phyloP scores from a whole-genome alignment of 1,139 yeast species.

The Pichia sp. region DNA sequence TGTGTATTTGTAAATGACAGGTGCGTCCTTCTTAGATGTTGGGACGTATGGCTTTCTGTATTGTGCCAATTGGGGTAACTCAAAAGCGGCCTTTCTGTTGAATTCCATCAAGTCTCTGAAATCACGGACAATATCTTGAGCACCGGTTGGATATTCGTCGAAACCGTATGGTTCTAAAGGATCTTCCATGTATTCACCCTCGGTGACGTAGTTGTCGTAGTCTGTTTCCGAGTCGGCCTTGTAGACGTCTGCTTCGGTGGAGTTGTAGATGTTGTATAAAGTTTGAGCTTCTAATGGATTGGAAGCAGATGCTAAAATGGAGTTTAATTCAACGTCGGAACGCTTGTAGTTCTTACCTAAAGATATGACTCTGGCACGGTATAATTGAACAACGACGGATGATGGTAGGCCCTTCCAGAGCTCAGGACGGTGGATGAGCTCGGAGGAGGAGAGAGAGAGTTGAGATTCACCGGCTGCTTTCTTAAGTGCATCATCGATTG shows the following conservation, averaged over 20 bases:
- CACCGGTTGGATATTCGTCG: constrained; percentile 61
- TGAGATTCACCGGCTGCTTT: constrained; percentile 14
- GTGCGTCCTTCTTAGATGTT: constrained; percentile 43
- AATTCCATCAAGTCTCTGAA: constrained; percentile 64
- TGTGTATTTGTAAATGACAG: constrained; percentile 67
- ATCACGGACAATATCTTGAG: constrained; percentile 58
- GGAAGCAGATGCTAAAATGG: constrained; percentile 39
- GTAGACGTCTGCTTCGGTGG: constrained; percentile 35
- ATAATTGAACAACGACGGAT: constrained; percentile 58
- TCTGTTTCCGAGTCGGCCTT: constrained; percentile 34
- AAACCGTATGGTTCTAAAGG: constrained; percentile 39
- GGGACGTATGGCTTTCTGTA: constrained; percentile 66
- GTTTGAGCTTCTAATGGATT: constrained; percentile 27
- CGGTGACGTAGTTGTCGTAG: constrained; percentile 33
- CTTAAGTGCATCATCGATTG: constrained; percentile 8
- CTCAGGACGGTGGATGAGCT: constrained; percentile 45
- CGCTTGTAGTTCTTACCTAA: constrained; percentile 60
- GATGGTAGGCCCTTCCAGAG: constrained; percentile 70
- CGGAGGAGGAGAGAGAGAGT: constrained; percentile 22
- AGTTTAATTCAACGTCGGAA: constrained; percentile 45
- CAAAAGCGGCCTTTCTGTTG: constrained; percentile 85
- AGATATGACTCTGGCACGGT: constrained; percentile 52
- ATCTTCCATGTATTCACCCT: constrained; percentile 30
- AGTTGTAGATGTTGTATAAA: constrained; percentile 34
- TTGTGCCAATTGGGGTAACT: constrained; percentile 80